phyloP scores from a whole-genome alignment of 23 red algal genomes.

The Gracilaria domingensis region DNA sequence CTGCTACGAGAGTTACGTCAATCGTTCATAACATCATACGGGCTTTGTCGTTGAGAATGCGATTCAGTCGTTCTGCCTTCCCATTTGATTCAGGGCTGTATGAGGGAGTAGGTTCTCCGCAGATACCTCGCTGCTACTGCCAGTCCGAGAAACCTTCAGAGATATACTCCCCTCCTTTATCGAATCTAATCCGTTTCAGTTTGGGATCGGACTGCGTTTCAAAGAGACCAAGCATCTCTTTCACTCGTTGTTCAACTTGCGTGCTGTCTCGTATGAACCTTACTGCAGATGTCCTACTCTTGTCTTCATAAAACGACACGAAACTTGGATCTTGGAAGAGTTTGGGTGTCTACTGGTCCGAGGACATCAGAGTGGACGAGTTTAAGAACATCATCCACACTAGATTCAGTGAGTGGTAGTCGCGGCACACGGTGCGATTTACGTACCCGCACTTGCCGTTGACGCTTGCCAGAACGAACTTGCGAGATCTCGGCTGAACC shows the following conservation, averaged over 20 bases:
- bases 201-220: background rate
- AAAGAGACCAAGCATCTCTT: background rate
- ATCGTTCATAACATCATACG: background rate
- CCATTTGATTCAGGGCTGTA: constrained; percentile 14
- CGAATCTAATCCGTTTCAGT: background rate
- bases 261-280: background rate
- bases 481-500: no score
- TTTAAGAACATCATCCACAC: no score
- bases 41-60: constrained; percentile 2
- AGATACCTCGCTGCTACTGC: no score
- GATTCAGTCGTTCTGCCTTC: background rate
- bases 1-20: no score
- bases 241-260: background rate
- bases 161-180: background rate
- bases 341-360: no score
- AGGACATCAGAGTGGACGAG: no score
- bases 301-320: background rate
- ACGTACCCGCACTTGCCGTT: no score
- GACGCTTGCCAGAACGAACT: no score
- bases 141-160: background rate
- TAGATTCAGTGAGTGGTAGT: no score
- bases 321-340: background rate
- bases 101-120: background rate
- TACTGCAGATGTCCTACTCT: background rate
- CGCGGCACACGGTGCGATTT: no score